Conservation (phyloP, 192 early-diverging fungal species). For the Backusella westeae region DNA sequence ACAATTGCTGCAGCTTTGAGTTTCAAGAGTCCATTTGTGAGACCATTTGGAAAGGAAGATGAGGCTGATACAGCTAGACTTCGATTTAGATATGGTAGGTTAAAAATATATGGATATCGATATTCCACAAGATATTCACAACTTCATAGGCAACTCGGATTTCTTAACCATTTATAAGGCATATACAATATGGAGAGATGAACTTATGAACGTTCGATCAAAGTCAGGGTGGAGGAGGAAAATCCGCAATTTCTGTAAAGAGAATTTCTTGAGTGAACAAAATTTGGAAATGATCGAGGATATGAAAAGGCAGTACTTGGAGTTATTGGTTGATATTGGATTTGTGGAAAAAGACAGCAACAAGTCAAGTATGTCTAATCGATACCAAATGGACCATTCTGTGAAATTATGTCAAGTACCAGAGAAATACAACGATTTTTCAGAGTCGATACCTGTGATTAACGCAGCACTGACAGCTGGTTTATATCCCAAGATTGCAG, state of each 20-base stretch:
- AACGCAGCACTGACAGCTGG: slow-evolving; percentile 79
- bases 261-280: slow-evolving; percentile 50
- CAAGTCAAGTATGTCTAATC: neutral
- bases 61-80: slow-evolving; percentile 45
- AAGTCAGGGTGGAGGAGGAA: slow-evolving; percentile 12
- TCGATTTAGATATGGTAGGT: slow-evolving; percentile 39
- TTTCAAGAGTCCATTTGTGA: slow-evolving; percentile 40
- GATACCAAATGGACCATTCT: slow-evolving; percentile 12
- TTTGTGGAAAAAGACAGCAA: slow-evolving; percentile 37
- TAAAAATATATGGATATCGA: neutral
- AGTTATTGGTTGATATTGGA: slow-evolving; percentile 46
- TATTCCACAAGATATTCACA: neutral
- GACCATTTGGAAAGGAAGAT: slow-evolving; percentile 51
- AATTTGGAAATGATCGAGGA: slow-evolving; percentile 55
- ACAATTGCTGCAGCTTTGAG: slow-evolving; percentile 59
- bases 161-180: slow-evolving; percentile 53
- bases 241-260: slow-evolving; percentile 43
- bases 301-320: slow-evolving; percentile 54
- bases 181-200: slow-evolving; percentile 46
- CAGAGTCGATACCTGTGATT: slow-evolving; percentile 49
- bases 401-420: slow-evolving; percentile 39
- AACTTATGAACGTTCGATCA: slow-evolving; percentile 19
- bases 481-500: slow-evolving; percentile 77
- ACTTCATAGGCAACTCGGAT: slow-evolving; percentile 40
- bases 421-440: slow-evolving; percentile 38